These are phyloP conservation scores for Talaromyces albobiverticillius DNA, from an alignment of 2,329 filamentous ascomycete species.

Conservation along the genomic window DNA sequence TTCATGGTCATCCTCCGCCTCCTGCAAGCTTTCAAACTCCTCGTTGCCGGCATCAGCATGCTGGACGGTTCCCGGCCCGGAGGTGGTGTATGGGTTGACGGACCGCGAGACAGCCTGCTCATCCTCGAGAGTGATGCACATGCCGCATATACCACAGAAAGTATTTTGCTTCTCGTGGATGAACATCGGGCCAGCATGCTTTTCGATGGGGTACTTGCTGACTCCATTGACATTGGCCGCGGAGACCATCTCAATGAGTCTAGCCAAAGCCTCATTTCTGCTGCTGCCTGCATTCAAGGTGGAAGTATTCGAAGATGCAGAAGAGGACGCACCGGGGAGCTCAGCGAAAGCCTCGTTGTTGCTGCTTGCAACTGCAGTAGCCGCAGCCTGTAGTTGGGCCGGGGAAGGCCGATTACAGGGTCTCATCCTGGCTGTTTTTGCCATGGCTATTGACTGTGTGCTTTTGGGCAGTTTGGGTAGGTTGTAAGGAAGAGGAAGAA, in stretches of 20 bases:
- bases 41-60: conserved; percentile 7
- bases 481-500: neutral
- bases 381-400: neutral
- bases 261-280: too few relatives aligned
- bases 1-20: neutral
- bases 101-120: conserved; percentile 2
- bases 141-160: conserved; percentile 12
- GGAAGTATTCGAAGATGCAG: too few relatives aligned
- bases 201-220: conserved; percentile 8
- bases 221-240: too few relatives aligned
- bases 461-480: neutral
- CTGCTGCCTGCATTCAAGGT: too few relatives aligned
- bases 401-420: neutral
- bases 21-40: conserved; percentile 7
- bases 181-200: conserved; percentile 11
- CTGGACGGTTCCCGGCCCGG: neutral
- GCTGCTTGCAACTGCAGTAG: too few relatives aligned
- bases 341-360: too few relatives aligned
- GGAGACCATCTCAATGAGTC: too few relatives aligned
- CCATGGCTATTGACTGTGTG: neutral
- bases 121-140: conserved; percentile 13
- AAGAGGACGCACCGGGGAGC: too few relatives aligned
- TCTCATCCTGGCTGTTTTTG: neutral
- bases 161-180: conserved; percentile 2
- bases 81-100: neutral